These are phyloP conservation scores for Kalanchoe fedtschenkoi DNA, from an alignment of 164 flowering plant species.

Conservation along the genomic window DNA sequence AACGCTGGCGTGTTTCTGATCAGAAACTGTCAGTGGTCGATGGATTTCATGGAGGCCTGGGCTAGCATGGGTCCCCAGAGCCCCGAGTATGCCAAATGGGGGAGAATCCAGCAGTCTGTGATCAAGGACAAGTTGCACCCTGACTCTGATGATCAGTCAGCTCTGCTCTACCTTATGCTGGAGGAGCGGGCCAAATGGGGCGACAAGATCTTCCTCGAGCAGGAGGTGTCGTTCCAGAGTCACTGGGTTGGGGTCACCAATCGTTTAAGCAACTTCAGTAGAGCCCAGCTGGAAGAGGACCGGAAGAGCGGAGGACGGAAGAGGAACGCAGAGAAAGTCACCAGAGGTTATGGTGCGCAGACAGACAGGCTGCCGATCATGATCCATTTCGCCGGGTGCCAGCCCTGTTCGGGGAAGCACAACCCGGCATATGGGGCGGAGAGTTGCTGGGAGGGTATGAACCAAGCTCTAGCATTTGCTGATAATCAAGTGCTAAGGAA, in stretches of 20 bases:
- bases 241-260: constrained; percentile 72
- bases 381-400: constrained; percentile 94
- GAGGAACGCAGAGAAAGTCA: constrained; percentile 72
- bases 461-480: constrained; percentile 59
- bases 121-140: constrained; percentile 57
- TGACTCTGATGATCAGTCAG: constrained; percentile 84
- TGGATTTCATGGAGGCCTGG: constrained; percentile 85
- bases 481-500: constrained; percentile 83
- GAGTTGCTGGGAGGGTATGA: constrained; percentile 62
- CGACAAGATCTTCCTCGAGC: constrained; percentile 61
- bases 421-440: constrained; percentile 50
- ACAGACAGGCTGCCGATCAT: constrained; percentile 78
- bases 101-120: constrained; percentile 24
- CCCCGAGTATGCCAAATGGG: constrained; percentile 54
- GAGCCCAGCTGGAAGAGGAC: constrained; percentile 26
- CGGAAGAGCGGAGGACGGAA: constrained; percentile 24
- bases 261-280: constrained; percentile 27
- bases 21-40: constrained; percentile 89
- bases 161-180: constrained; percentile 46
- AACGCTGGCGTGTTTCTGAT: constrained; percentile 94
- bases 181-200: constrained; percentile 41
- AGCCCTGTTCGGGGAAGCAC: constrained; percentile 86
- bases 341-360: constrained; percentile 35
- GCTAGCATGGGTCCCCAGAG: constrained; percentile 76
- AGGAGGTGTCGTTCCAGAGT: constrained; percentile 62